Evolutionary conservation across 208 protist species (phyloP).

Genomic region (Kentomonas sorsogonicus): DNA sequence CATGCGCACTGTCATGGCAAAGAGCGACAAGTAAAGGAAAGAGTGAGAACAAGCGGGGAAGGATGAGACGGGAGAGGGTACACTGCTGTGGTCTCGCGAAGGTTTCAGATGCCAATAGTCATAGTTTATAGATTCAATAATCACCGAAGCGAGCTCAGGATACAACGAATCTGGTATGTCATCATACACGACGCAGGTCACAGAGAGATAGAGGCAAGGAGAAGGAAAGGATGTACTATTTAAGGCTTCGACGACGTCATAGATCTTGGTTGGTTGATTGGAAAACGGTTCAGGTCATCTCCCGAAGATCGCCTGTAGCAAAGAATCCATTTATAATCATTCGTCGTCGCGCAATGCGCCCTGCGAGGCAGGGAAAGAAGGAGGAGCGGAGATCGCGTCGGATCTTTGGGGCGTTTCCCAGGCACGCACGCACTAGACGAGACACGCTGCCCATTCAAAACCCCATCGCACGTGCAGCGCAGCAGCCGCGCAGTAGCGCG

Average conservation of each 20-base stretch:
- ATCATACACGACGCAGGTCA: background rate
- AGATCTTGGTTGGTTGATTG: conserved; percentile 42
- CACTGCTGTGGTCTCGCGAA: background rate
- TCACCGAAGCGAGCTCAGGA: background rate
- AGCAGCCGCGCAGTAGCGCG: no score
- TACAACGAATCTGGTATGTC: background rate
- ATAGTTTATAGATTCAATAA: conserved; percentile 7
- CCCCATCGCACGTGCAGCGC: no score
- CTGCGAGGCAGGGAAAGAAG: background rate
- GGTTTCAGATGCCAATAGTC: conserved; percentile 30
- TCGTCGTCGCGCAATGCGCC: background rate
- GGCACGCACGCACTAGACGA: conserved; percentile 26
- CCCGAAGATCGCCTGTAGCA: conserved; percentile 37
- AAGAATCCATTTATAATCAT: conserved; percentile 42
- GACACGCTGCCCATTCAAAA: no score
- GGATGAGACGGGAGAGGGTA: background rate
- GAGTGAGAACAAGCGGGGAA: conserved; percentile 7
- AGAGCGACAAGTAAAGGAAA: background rate
- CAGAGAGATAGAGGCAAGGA: no score
- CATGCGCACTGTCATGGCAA: background rate
- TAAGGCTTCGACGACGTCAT: conserved; percentile 15
- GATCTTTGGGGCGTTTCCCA: conserved; percentile 58
- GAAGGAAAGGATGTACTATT: background rate
- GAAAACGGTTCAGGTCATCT: conserved; percentile 31
- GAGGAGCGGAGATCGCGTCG: no score